Conservation (phyloP, 2,329 filamentous ascomycete species). For the Paraphaeosphaeria minitans region DNA sequence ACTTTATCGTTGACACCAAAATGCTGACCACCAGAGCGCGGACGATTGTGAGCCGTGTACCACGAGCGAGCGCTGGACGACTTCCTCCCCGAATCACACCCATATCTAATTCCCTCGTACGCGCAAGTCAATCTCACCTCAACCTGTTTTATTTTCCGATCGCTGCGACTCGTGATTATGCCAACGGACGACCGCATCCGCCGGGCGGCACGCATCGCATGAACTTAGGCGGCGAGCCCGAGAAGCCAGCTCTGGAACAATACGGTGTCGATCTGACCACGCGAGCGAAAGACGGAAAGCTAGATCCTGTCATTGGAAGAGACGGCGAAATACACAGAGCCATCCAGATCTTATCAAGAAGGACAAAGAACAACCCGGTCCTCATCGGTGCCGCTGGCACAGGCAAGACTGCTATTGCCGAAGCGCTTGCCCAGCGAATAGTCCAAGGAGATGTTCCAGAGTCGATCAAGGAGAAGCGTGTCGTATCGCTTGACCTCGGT, state of each 20-base stretch:
- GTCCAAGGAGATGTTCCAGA: slow-evolving; percentile 92
- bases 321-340: slow-evolving; percentile 91
- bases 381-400: slow-evolving; percentile 91
- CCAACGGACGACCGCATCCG: slow-evolving; percentile 71
- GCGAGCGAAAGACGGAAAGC: slow-evolving; percentile 81
- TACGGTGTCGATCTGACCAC: slow-evolving; percentile 90
- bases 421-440: slow-evolving; percentile 88
- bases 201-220: slow-evolving; percentile 93
- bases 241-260: slow-evolving; percentile 89
- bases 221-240: slow-evolving; percentile 75
- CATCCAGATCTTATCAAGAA: slow-evolving; percentile 88
- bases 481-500: slow-evolving; percentile 85
- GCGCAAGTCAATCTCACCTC: slow-evolving; percentile 8
- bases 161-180: slow-evolving; percentile 59
- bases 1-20: slow-evolving; percentile 13
- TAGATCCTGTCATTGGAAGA: slow-evolving; percentile 94
- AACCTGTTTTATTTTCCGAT: slow-evolving; percentile 45
- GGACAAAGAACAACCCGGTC: slow-evolving; percentile 96
- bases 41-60: slow-evolving; percentile 42
- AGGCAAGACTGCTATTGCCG: slow-evolving; percentile 91
- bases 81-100: slow-evolving; percentile 25
- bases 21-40: slow-evolving; percentile 47
- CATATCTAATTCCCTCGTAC: slow-evolving; percentile 30
- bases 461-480: slow-evolving; percentile 91
- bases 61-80: slow-evolving; percentile 23